Evolutionary conservation across 2,329 filamentous ascomycete species (phyloP), one percentile per base, ranked within the genome.

Genomic region (Ophiostoma pallidulum): DNA sequence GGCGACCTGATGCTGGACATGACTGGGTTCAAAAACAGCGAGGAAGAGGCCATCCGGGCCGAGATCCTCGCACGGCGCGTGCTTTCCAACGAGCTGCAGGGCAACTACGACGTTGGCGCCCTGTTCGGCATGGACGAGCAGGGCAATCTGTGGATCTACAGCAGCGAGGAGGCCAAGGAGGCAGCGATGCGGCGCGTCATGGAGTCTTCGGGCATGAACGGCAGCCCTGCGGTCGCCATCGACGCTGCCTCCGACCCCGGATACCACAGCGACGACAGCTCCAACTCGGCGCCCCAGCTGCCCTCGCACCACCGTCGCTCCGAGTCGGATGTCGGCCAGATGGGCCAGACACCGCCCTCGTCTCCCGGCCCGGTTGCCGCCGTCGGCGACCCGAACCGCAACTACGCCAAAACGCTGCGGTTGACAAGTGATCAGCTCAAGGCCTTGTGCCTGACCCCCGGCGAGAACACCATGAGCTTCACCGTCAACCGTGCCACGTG

Each of bases 101-200:
- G 90, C 19, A 89, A 91, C 60, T 96, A 96, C 63, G 92, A 98
- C 61, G 94, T 98, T 57, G 92, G 92, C 6, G 84, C 91, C 2
- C 73, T 98, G 26, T 95, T 98, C 57, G 92, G 90, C 12, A 91
- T 92, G 38, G 92, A 98, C 60, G 89, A 94, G 60, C 81, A 92
- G 51, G 92, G 92, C 7, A 98, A 98, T 59, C 73, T 98, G n/a
- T 97, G 92, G 91, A 97, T 98, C 56, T 98, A 98, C 68, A 92
- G 89, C 66, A 97, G 90, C 58, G 90, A 97, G 64, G 90, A 95
- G 60, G 89, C 92, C 20, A 97, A 96, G 61, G 84, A 92, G 58
- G 84, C 86, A 7, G 91, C 91, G 28, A 83, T 83, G 69, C 82
- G 84, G 62, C 75, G 69, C 56, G 75, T 74, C 1, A 71, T 75